A percentile compares a stretch with the other conserved stretches of the same genome.
Conservation (phyloP, 495 filamentous ascomycete species). For the Neurospora pannonica region DNA sequence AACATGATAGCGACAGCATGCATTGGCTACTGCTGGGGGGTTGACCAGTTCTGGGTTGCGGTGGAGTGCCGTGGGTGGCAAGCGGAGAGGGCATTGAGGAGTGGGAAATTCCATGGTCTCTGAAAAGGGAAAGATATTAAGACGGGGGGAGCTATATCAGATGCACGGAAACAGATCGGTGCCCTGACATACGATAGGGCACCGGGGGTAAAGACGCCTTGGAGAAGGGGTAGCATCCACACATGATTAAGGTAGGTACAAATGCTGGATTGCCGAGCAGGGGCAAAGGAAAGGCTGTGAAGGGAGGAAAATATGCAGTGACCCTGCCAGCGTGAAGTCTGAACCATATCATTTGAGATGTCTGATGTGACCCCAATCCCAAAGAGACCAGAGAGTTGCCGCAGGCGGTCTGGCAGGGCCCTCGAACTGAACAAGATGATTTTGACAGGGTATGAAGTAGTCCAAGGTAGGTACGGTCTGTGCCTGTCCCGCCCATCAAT, state of each 20-base stretch:
- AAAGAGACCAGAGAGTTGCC: background rate
- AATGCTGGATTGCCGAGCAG: conserved; percentile 19
- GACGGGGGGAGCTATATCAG: conserved; percentile 37
- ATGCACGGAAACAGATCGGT: conserved; percentile 27
- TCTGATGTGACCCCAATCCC: background rate
- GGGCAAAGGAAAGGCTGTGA: conserved; percentile 2
- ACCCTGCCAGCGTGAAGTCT: background rate
- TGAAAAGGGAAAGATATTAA: conserved; percentile 29
- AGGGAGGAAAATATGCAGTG: background rate
- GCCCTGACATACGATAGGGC: conserved; percentile 36
- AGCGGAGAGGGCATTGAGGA: conserved; percentile 14
- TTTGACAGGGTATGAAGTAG: background rate
- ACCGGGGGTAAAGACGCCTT: conserved; percentile 15
- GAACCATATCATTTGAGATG: background rate
- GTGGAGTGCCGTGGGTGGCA: conserved; percentile 16
- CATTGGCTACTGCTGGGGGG: background rate
- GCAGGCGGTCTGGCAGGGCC: background rate
- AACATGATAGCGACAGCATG: conserved; percentile 12
- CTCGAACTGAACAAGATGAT: background rate
- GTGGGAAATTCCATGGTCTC: conserved; percentile 16
- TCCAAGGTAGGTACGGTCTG: background rate
- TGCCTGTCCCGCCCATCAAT: background rate
- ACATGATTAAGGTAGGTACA: conserved; percentile 13
- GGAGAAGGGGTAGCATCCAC: conserved; percentile 3
- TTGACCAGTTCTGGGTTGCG: conserved; percentile 1